Evolutionary conservation across 2,329 filamentous ascomycete genomes (phyloP), one percentile per base, ranked within the genome.

Genomic region (Cordyceps tenuipes): DNA sequence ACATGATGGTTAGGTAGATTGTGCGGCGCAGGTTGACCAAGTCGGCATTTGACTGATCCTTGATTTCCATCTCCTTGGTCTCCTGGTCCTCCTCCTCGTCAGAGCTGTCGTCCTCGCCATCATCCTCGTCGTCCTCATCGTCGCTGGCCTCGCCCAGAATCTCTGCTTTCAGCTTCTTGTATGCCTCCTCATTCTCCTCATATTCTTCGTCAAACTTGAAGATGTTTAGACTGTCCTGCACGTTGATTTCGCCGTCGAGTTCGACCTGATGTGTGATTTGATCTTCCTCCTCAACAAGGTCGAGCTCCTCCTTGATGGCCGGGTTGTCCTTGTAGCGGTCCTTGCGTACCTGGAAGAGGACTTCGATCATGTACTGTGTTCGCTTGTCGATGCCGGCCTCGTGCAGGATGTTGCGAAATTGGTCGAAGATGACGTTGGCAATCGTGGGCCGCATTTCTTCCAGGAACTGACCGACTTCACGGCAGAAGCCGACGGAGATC

Each of bases 311-410:
- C 72, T 87, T 92, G 67, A 97, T 79, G 0, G 91, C 87, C 19
- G 88, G 91, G 68, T 97, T 91, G 68, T 97, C 91, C 77, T 96
- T 96, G 79, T 96, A 99, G 68, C 89, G 89, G 75, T 97, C 93
- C 75, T 97, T 96, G 64, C 94, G 85, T 60, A 97, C 88, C 76
- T 99, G 92, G 72, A 99, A 99, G 48, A 99, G 77, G 6, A 97
- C 94, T 73, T 99, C 94, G 61, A 99, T 93, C 90, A 96, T 96
- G 75, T 97, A 99, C 75, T 99, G 94, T n/a, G 93, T 92, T 64
- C 94, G 84, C 79, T 96, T 97, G 71, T 97, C 93, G 71, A 99
- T 96, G 69, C 94, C 92, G 49, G 91, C 91, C 73, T 99, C 94
- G 76, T 99, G 93, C 9, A 99, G 78, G 64, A 97, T 97, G 67